Conservation (phyloP, 192 early-diverging fungal species). For the Coemansia sp. region DNA sequence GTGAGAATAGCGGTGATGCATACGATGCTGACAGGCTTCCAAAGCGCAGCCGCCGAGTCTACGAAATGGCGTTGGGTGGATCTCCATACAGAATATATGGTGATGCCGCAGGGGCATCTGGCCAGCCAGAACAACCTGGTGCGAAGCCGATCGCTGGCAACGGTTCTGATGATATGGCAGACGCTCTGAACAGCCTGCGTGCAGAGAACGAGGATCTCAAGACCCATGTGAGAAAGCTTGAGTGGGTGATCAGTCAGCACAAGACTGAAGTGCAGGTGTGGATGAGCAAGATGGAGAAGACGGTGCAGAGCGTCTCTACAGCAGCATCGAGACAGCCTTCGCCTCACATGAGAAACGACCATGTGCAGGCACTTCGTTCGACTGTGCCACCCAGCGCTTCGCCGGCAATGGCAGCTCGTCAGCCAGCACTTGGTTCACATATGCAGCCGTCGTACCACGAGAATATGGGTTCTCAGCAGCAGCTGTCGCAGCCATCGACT, state of each 20-base stretch:
- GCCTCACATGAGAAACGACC: constrained; percentile 1
- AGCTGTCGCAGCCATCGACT: constrained; percentile 10
- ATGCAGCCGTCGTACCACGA: background rate
- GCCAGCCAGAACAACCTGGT: background rate
- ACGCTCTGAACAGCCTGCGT: constrained; percentile 27
- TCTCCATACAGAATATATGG: constrained; percentile 1
- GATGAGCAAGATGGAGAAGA: constrained; percentile 43
- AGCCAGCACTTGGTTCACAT: background rate
- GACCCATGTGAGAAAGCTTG: constrained; percentile 31
- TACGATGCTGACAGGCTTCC: background rate
- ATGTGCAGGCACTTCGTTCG: background rate
- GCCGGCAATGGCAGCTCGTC: background rate
- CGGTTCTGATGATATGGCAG: background rate
- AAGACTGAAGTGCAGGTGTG: constrained; percentile 34
- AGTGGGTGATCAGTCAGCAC: constrained; percentile 38
- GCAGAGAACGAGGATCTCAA: constrained; percentile 45
- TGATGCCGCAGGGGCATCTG: background rate
- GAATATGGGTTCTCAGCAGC: background rate
- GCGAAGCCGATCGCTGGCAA: background rate
- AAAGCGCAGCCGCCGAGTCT: constrained; percentile 28
- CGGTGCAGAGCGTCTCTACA: constrained; percentile 8
- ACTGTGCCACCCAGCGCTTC: background rate
- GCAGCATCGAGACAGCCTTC: constrained; percentile 1
- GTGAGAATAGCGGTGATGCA: background rate
- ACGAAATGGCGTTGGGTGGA: constrained; percentile 14